Conservation (phyloP, 495 filamentous ascomycete species). For the Hypoxylon perforatum region DNA sequence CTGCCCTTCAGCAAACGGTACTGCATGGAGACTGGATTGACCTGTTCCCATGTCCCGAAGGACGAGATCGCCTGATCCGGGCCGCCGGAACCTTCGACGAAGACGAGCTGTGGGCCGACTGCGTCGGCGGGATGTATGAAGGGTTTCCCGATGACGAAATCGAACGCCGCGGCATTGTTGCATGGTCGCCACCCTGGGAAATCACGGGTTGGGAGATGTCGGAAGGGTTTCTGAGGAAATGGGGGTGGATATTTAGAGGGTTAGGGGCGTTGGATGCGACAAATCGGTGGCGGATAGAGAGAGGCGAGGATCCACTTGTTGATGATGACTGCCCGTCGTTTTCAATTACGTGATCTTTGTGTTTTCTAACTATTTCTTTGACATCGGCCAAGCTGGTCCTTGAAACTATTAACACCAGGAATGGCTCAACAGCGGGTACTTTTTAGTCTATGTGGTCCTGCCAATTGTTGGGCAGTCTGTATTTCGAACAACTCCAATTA, state of each 20-base stretch:
- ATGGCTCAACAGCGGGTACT: too few relatives aligned
- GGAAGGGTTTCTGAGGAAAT: slow-evolving; percentile 59
- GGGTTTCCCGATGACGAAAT: slow-evolving; percentile 53
- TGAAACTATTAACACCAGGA: too few relatives aligned
- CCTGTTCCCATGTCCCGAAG: slow-evolving; percentile 50
- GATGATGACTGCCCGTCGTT: slow-evolving; percentile 21
- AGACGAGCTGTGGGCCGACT: slow-evolving; percentile 54
- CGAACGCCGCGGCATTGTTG: slow-evolving; percentile 52
- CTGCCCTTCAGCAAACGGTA: slow-evolving; percentile 49
- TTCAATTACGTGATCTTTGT: slow-evolving; percentile 26
- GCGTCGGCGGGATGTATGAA: slow-evolving; percentile 52
- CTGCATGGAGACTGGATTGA: slow-evolving; percentile 57
- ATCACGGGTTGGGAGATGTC: slow-evolving; percentile 58
- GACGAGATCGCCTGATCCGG: slow-evolving; percentile 52
- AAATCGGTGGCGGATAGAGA: slow-evolving; percentile 56
- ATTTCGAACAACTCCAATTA: too few relatives aligned
- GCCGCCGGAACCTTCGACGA: slow-evolving; percentile 54
- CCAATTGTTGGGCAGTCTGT: too few relatives aligned
- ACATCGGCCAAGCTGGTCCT: neutral
- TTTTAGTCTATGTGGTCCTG: too few relatives aligned
- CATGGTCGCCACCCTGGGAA: slow-evolving; percentile 56
- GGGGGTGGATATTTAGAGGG: slow-evolving; percentile 55
- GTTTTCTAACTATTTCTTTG: slow-evolving; percentile 23
- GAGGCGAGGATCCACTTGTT: slow-evolving; percentile 51
- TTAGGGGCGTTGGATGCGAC: slow-evolving; percentile 52